phyloP scores from a whole-genome alignment of 768 basidiomycete genomes.

The Auriscalpium vulgare region DNA sequence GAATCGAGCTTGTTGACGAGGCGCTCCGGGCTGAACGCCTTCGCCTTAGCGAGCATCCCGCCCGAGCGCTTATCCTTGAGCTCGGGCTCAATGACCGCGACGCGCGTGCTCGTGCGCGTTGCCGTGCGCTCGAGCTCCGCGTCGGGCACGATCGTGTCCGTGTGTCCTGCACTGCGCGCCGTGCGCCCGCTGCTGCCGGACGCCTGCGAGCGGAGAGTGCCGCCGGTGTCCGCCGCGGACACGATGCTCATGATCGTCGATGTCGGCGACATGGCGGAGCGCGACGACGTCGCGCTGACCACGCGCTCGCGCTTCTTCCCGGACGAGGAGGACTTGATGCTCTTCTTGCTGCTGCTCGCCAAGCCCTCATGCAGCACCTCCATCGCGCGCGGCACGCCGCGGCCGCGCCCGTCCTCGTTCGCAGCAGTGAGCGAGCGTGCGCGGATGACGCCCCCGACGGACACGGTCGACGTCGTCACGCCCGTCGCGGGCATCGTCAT shows the following conservation, averaged over 20 bases:
- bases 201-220: not conserved
- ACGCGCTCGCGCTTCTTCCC: not conserved
- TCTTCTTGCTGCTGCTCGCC: not conserved
- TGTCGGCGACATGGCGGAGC: not conserved
- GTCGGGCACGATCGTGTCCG: too few species aligned
- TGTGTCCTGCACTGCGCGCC: too few species aligned
- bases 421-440: constrained; percentile 10
- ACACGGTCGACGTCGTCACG: constrained; percentile 15
- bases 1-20: constrained; percentile 9
- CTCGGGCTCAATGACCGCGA: not conserved
- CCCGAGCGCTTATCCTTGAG: too few species aligned
- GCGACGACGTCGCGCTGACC: not conserved
- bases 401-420: constrained; percentile 8
- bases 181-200: too few species aligned
- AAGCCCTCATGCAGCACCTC: constrained; percentile 1
- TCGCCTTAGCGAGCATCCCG: not conserved
- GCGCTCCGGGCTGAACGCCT: constrained; percentile 11
- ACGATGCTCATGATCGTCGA: not conserved
- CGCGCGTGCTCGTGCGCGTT: not conserved
- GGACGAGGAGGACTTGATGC: not conserved
- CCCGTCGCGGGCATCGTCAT: constrained; percentile 11
- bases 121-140: too few species aligned
- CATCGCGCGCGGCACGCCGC: constrained; percentile 13
- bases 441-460: constrained; percentile 12
- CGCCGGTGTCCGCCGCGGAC: not conserved